A percentile compares a stretch with the other conserved stretches of the same genome.
These are phyloP conservation scores for Tricholoma matsutake DNA, from an alignment of 768 basidiomycete species.

Conservation along the genomic window DNA sequence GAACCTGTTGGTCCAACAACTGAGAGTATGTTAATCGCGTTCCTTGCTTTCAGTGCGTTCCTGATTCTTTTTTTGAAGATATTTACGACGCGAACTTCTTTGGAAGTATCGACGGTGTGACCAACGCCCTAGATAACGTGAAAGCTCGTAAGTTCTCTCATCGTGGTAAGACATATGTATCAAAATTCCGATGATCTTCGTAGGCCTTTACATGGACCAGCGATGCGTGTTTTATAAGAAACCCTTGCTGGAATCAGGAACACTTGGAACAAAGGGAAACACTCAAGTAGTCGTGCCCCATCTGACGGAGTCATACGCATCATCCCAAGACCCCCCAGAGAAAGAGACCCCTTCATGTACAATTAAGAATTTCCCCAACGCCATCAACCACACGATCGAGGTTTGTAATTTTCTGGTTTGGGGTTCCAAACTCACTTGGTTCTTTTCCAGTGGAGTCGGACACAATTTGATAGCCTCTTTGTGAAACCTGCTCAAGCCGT, in stretches of 20 bases:
- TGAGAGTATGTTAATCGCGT: conserved; percentile 62
- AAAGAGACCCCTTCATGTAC: conserved; percentile 97
- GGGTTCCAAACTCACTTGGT: not conserved
- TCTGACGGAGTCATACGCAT: conserved; percentile 94
- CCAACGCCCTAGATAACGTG: conserved; percentile 96
- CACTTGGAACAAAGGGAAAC: conserved; percentile 97
- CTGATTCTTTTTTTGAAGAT: conserved; percentile 58
- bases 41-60: not conserved
- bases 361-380: conserved; percentile 98
- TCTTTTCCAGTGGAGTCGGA: conserved; percentile 77
- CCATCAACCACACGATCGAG: conserved; percentile 97
- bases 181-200: not conserved
- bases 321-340: conserved; percentile 98
- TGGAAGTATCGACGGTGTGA: conserved; percentile 83
- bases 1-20: conserved; percentile 91
- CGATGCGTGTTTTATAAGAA: conserved; percentile 97
- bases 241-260: conserved; percentile 94
- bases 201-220: conserved; percentile 97
- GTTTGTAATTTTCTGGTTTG: conserved; percentile 35
- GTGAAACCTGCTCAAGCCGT: conserved; percentile 92
- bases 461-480: conserved; percentile 89
- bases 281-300: conserved; percentile 93
- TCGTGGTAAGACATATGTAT: conserved; percentile 7
- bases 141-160: conserved; percentile 69
- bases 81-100: conserved; percentile 91